Conservation (phyloP, 176 grass and related monocot genomes). For the Saccharum officinarum region DNA sequence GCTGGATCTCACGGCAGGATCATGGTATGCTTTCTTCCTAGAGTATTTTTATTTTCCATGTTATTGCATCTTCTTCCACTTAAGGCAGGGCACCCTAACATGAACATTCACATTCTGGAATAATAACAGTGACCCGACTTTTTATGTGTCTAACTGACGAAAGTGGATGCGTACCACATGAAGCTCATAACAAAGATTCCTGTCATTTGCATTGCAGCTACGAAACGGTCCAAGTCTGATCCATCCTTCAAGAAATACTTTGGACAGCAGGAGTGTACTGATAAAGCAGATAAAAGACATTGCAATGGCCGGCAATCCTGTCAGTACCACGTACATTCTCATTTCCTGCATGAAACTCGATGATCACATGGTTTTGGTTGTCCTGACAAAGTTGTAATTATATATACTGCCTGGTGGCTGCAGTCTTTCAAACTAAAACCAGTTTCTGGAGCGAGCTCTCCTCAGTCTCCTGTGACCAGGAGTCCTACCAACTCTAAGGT, state of each 20-base stretch:
- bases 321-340: not conserved
- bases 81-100: not conserved
- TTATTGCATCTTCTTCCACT: not conserved
- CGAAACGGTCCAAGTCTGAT: constrained; percentile 48
- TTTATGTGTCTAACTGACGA: not conserved
- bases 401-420: not conserved
- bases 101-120: not conserved
- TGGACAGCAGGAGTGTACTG: constrained; percentile 36
- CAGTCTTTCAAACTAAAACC: constrained; percentile 60
- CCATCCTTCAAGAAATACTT: constrained; percentile 44
- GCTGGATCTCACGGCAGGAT: constrained; percentile 45
- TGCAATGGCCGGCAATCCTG: not conserved
- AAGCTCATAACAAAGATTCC: not conserved
- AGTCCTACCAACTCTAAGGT: constrained; percentile 50
- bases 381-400: not conserved
- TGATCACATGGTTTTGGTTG: not conserved
- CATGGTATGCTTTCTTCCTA: constrained; percentile 26
- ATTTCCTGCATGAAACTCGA: not conserved
- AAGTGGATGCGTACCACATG: not conserved
- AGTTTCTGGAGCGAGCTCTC: constrained; percentile 28
- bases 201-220: constrained; percentile 42
- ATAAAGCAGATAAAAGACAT: constrained; percentile 49
- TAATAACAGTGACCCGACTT: not conserved
- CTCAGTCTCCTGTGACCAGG: constrained; percentile 6
- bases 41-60: not conserved